These are phyloP conservation scores for Rhodotorula kratochvilovae DNA, from an alignment of 768 basidiomycete genomes.

Conservation along the genomic window DNA sequence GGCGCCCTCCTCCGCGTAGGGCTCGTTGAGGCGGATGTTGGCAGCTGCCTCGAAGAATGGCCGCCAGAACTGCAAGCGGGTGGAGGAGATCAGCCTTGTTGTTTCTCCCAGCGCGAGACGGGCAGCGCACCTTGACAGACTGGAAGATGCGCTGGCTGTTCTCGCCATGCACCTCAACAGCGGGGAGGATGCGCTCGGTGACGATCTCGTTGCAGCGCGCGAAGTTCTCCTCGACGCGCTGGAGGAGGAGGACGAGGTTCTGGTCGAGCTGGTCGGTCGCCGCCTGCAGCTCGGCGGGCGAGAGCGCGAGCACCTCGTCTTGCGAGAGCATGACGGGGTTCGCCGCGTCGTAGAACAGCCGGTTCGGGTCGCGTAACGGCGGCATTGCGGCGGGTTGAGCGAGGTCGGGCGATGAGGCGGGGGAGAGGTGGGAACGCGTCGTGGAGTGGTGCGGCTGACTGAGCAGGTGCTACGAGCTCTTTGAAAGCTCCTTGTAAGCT, in stretches of 20 bases:
- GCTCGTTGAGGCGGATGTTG: constrained; percentile 65
- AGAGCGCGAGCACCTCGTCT: constrained; percentile 22
- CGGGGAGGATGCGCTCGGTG: constrained; percentile 72
- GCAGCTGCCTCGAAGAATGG: constrained; percentile 94
- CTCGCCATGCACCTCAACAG: constrained; percentile 82
- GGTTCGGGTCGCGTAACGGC: constrained; percentile 25
- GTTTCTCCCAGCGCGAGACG: background rate
- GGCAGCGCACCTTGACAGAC: constrained; percentile 69
- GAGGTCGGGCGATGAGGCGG: background rate
- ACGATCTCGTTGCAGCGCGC: constrained; percentile 80
- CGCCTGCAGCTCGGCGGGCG: constrained; percentile 44
- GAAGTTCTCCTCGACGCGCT: constrained; percentile 92
- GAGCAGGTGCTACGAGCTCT: too few species aligned
- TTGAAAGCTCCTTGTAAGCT: background rate
- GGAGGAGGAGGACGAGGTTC: constrained; percentile 83
- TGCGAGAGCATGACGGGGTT: constrained; percentile 30
- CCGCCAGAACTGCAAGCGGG: constrained; percentile 73
- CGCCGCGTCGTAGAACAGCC: constrained; percentile 29
- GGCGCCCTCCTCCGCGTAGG: constrained; percentile 56
- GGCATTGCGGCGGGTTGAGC: constrained; percentile 3
- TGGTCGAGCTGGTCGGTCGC: constrained; percentile 86
- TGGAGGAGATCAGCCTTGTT: background rate
- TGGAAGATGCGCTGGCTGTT: constrained; percentile 82
- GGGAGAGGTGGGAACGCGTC: background rate
- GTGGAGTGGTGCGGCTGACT: background rate